Base-by-base conservation (phyloP, 768 basidiomycete genomes). In the Suillus discolor region DNA sequence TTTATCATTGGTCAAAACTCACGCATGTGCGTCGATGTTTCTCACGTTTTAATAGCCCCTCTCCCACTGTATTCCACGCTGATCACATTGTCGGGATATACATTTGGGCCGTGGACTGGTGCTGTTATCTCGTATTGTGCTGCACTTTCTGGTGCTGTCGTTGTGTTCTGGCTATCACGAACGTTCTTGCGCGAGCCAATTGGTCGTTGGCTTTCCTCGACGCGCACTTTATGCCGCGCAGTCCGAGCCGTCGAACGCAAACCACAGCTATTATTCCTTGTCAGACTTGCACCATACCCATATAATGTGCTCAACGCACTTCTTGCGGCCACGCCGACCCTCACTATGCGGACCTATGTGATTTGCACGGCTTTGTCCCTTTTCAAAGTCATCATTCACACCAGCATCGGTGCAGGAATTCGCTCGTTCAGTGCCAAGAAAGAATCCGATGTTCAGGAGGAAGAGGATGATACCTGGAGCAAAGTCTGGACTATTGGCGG, bases 251-350 rank as follows among this genome's bases (percentile, higher is more conserved):
- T 97, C 69, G 94, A 96, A 79, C 88, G 89, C 77, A 87, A 90
- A 61, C 95, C 95, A 0, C 89, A 89, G 72, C 84, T 97, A 6
- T 87, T 97, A 23, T 94, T 97, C 81, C 87, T 97, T 66, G 93
- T 97, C 70, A 91, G 96, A 60, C 83, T 96, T 63, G 94, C 92
- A n/a, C 93, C 93, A 4, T 94, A 94, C 74, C 93, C 91, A 0
- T 94, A 92, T 81, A 97, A 97, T 79, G 92, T 97, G 72, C 93
- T 97, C 89, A 97, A 97, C 80, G 93, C 91, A 73, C 87, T 97
- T 57, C 85, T 97, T 57, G 94, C 96, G 9, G 92, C 93, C 3
- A 88, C 92, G n/a, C 89, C 89, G 39, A 87, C 90, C 7, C 87
- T 96, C 70, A 89, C 89, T 6, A 82, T 96, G 68, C 83, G 83